Evolutionary conservation across 2,329 filamentous ascomycete genomes (phyloP).

Genomic region (Ceratocystis huliohia): DNA sequence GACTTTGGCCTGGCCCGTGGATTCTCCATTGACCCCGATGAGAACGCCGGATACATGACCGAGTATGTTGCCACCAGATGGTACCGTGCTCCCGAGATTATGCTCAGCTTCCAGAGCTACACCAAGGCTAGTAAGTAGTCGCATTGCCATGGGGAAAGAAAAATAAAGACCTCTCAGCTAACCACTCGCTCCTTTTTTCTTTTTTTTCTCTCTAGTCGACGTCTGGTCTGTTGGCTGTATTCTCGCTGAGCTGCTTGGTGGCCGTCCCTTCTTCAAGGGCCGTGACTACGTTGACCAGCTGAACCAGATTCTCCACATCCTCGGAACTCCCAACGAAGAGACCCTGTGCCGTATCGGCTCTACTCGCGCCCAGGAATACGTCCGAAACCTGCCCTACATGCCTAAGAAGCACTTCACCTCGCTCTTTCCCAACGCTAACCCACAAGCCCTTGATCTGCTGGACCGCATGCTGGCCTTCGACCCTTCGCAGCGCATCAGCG

Average conservation of each 20-base stretch:
- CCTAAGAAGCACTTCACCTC: slow-evolving; percentile 78
- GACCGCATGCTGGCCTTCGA: slow-evolving; percentile 98
- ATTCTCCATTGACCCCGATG: slow-evolving; percentile 92
- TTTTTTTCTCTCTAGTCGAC: slow-evolving; percentile 51
- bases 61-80: slow-evolving; percentile 97
- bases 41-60: slow-evolving; percentile 99
- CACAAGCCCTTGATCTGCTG: slow-evolving; percentile 85
- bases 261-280: slow-evolving; percentile 97
- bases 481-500: slow-evolving; percentile 80
- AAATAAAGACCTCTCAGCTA: not conserved
- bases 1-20: slow-evolving; percentile 94
- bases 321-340: slow-evolving; percentile 92
- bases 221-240: slow-evolving; percentile 99
- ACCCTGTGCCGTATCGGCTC: slow-evolving; percentile 89
- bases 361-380: slow-evolving; percentile 92
- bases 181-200: not conserved
- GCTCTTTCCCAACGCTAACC: slow-evolving; percentile 89
- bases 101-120: slow-evolving; percentile 99
- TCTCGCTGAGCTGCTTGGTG: slow-evolving; percentile 85
- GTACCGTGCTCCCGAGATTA: slow-evolving; percentile 92
- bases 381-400: slow-evolving; percentile 91
- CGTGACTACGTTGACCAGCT: slow-evolving; percentile 98
- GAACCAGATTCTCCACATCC: slow-evolving; percentile 96
- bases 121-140: slow-evolving; percentile 93
- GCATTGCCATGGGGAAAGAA: not conserved